Evolutionary conservation across 2,329 filamentous ascomycete species (phyloP), one percentile per base, ranked within the genome.

Genomic region (Chaetomiaceae sp.): DNA sequence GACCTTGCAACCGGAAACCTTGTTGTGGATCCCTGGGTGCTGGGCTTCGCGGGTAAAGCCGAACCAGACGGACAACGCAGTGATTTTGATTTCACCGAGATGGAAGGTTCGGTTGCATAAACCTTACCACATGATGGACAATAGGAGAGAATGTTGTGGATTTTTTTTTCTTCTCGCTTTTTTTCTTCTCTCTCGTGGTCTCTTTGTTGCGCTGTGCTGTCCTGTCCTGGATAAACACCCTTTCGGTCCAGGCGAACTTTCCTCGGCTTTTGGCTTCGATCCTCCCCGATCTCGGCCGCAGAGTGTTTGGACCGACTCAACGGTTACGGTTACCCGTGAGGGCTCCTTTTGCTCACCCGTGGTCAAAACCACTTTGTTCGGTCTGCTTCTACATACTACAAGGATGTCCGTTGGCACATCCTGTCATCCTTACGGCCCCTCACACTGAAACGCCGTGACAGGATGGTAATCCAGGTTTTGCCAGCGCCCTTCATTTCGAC

Each of bases 401-500:
- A 25, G 38, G 38, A 37, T 50, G 30, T 9, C 38, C 25, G n/a
- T 18, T 44, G n/a, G n/a, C n/a, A n/a, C n/a, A n/a, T 44, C 20
- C 20, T 11, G 48, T 27, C 10, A 43, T 36, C 36, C 27, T 45
- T 36, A 50, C 47, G 11, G 3, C 49, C 49, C 49, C 34, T 42
- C 36, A 21, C 21, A 16, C 30, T 53, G 50, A 48, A 53, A 48
- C 50, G 21, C 23, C 30, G 4, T n/a, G 21, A n/a, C 13, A 20
- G 42, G 42, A n/a, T 45, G 30, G 20, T 34, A 41, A 37, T 16
- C 44, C 23, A 21, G 37, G 44, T 42, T 48, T 36, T 10, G 44
- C 21, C 23, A 14, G 14, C 8, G 37, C 13, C 49, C 36, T 38
- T 53, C 50, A 47, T 53, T 48, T 53, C 50, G 37, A 30, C 7